A percentile compares a stretch with the other conserved stretches of the same genome.
These are phyloP conservation scores for Pseudevernia furfuracea DNA, from an alignment of 495 filamentous ascomycete species.

Conservation along the genomic window DNA sequence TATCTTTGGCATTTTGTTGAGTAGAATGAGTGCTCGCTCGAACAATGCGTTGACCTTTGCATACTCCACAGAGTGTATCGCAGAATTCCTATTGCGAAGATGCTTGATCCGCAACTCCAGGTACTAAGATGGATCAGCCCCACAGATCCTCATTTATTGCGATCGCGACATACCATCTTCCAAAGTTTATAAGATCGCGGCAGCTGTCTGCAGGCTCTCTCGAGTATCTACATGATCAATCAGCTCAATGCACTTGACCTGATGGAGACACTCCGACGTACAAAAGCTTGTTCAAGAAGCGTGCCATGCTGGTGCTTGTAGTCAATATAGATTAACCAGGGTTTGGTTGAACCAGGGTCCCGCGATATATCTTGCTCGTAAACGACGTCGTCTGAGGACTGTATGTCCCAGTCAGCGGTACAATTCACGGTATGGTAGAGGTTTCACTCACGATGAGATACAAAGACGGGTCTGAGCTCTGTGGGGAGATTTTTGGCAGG, in stretches of 20 bases:
- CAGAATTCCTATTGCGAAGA: conserved; percentile 74
- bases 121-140: conserved; percentile 39
- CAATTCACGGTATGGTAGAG: conserved; percentile 6
- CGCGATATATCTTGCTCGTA: conserved; percentile 95
- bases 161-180: conserved; percentile 55
- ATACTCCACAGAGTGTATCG: conserved; percentile 72
- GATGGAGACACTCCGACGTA: conserved; percentile 15
- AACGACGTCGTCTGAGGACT: conserved; percentile 80
- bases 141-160: background rate
- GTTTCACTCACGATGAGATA: conserved; percentile 65
- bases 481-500: background rate
- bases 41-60: conserved; percentile 93
- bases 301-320: conserved; percentile 84
- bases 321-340: conserved; percentile 92
- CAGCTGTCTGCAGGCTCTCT: conserved; percentile 80
- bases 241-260: background rate
- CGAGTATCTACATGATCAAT: conserved; percentile 41
- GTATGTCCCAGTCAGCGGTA: conserved; percentile 21
- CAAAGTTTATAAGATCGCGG: conserved; percentile 96
- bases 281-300: conserved; percentile 85
- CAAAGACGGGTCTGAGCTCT: conserved; percentile 48
- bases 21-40: conserved; percentile 83
- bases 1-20: conserved; percentile 98
- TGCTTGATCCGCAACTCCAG: conserved; percentile 79
- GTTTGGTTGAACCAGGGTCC: conserved; percentile 78